Evolutionary conservation across 2,329 filamentous ascomycete species (phyloP), one percentile per base, ranked within the genome.

Genomic region (Dryadomyces quercivorus): DNA sequence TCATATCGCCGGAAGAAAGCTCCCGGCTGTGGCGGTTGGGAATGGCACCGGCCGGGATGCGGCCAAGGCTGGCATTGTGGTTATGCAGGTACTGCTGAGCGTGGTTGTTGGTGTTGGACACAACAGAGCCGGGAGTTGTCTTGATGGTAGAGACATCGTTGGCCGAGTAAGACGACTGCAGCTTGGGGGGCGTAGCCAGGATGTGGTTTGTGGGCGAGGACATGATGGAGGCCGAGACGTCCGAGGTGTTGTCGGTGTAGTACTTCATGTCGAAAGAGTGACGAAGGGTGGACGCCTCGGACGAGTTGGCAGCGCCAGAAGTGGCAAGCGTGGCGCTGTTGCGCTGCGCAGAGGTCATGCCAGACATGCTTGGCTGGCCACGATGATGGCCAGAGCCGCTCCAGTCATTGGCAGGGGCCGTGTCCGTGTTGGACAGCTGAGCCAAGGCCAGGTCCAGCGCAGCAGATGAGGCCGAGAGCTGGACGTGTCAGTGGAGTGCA

Each of bases 141-240:
- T 93, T 95, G 64, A 90, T 75, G 8, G 90, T 94, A 5, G 90
- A 87, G 20, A 96, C 77, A 64, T 97, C 91, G 67, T 86, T 93
- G 53, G 88, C 83, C 10, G 93, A 96, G 72, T 88, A 96, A 0
- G 92, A 96, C 47, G 86, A 84, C 69, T 91, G 87, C 56, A 95
- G 70, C 72, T 88, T 89, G 34, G 85, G 82, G 40, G 86, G 80
- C 53, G 80, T 80, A 26, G 80, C 75, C 66, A 85, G 77, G 57
- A 69, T 68, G 57, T 77, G 74, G 55, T 66, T 78, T 26, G 70
- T 67, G 16, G 77, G 69, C 2, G 79, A 71, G 31, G 75, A 69
- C 58, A 75, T 71, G 50, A 70, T 64, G 43, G 62, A 60, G n/a
- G 66, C 74, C 34, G 67, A 58, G 12, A 64, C 60, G 50, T 76